A percentile compares a stretch with the other conserved stretches of the same genome.
Evolutionary conservation across 352 stramenopile species (phyloP).

Genomic region (Pythium aphanidermatum): DNA sequence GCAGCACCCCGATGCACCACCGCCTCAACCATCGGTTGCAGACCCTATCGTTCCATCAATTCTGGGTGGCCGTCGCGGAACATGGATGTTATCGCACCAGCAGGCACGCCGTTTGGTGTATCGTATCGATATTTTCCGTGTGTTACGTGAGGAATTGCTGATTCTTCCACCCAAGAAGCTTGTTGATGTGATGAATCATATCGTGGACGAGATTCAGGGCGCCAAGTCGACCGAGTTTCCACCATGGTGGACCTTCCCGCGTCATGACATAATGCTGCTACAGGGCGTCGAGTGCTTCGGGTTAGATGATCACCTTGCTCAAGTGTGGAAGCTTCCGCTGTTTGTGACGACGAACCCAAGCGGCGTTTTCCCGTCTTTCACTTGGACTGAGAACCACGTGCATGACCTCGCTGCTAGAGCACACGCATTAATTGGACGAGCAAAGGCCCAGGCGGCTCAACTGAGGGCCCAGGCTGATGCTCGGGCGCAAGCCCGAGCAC

Average conservation of each 20-base stretch:
- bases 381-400: constrained; percentile 80
- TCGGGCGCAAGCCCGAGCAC: too few relatives aligned
- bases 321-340: constrained; percentile 63
- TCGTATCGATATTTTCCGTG: constrained; percentile 75
- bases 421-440: neutral
- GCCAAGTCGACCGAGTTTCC: constrained; percentile 30
- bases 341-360: constrained; percentile 42
- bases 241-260: constrained; percentile 67
- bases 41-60: constrained; percentile 39
- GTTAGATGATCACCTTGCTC: constrained; percentile 55
- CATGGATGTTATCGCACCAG: constrained; percentile 50
- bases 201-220: constrained; percentile 30
- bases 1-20: neutral
- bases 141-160: constrained; percentile 67
- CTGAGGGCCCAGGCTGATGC: too few relatives aligned
- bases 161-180: constrained; percentile 53
- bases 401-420: neutral
- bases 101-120: constrained; percentile 61
- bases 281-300: constrained; percentile 82
- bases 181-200: constrained; percentile 45
- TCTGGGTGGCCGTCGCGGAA: constrained; percentile 51
- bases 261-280: constrained; percentile 73
- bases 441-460: too few relatives aligned
- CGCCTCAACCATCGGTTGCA: neutral
- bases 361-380: constrained; percentile 39